phyloP scores from a whole-genome alignment of 2,329 filamentous ascomycete species.

The Cercospora sesami region DNA sequence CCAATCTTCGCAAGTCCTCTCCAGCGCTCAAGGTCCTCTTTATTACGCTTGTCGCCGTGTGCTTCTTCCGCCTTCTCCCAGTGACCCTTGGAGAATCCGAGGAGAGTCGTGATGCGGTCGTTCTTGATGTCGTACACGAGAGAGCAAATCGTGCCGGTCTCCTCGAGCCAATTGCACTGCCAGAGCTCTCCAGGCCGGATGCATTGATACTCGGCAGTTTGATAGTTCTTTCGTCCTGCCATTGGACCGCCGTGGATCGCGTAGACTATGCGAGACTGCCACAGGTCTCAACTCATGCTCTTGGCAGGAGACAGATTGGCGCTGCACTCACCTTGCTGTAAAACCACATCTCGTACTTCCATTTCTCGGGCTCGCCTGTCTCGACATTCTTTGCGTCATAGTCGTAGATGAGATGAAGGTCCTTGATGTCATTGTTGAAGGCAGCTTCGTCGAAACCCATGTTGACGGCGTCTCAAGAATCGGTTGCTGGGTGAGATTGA shows the following conservation, averaged over 20 bases:
- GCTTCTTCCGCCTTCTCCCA: slow-evolving; percentile 55
- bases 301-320: slow-evolving; percentile 33
- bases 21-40: slow-evolving; percentile 55
- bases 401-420: slow-evolving; percentile 60
- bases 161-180: slow-evolving; percentile 63
- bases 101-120: slow-evolving; percentile 53
- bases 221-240: slow-evolving; percentile 56
- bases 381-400: slow-evolving; percentile 50
- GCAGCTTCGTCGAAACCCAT: slow-evolving; percentile 18
- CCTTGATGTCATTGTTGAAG: slow-evolving; percentile 55
- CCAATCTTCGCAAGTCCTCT: slow-evolving; percentile 52
- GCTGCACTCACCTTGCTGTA: slow-evolving; percentile 42
- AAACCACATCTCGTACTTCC: slow-evolving; percentile 64
- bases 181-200: slow-evolving; percentile 59
- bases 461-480: neutral
- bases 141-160: slow-evolving; percentile 59
- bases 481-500: neutral
- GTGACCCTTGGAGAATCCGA: slow-evolving; percentile 56
- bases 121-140: slow-evolving; percentile 57
- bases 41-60: slow-evolving; percentile 58
- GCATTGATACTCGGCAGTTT: slow-evolving; percentile 58
- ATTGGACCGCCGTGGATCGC: slow-evolving; percentile 62
- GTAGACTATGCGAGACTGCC: slow-evolving; percentile 54
- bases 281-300: neutral
- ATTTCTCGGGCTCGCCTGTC: slow-evolving; percentile 56